Evolutionary conservation across 2,329 filamentous ascomycete species (phyloP).

Genomic region (Bimuria novae-zelandiae): DNA sequence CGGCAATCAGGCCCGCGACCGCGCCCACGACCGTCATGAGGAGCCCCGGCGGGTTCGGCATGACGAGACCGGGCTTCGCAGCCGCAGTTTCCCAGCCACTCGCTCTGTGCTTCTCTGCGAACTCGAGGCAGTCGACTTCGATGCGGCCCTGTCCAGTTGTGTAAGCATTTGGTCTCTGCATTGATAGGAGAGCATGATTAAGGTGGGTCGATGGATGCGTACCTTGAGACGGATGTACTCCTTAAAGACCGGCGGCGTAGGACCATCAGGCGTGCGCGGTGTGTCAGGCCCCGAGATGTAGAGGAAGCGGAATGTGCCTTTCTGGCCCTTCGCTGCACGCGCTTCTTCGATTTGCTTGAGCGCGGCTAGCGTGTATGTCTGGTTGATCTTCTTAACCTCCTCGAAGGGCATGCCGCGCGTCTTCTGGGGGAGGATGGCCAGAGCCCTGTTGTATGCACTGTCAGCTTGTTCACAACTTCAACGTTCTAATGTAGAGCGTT

Average conservation of each 20-base stretch:
- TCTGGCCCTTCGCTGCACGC: neutral
- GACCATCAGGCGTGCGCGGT: slow-evolving; percentile 4
- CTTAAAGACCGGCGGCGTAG: slow-evolving; percentile 3
- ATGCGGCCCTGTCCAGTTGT: neutral
- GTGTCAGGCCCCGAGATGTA: slow-evolving; percentile 8
- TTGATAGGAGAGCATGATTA: neutral
- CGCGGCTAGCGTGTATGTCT: slow-evolving; percentile 5
- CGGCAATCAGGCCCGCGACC: neutral
- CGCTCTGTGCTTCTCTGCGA: slow-evolving; percentile 8
- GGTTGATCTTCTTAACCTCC: slow-evolving; percentile 6
- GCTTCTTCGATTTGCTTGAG: slow-evolving; percentile 6
- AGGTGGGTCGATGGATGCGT: neutral
- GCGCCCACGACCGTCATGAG: neutral
- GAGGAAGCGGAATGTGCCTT: slow-evolving; percentile 8
- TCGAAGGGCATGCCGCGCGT: slow-evolving; percentile 4
- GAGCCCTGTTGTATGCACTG: neutral
- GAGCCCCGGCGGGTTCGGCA: slow-evolving; percentile 1
- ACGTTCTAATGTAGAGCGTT: neutral
- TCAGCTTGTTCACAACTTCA: neutral
- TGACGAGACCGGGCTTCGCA: slow-evolving; percentile 7
- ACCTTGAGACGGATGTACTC: slow-evolving; percentile 7
- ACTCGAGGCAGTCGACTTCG: slow-evolving; percentile 6
- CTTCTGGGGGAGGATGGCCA: slow-evolving; percentile 5
- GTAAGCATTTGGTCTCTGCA: neutral
- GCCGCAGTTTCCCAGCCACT: slow-evolving; percentile 5